phyloP scores from a whole-genome alignment of 352 stramenopile genomes.

The Phytophthora lateralis region DNA sequence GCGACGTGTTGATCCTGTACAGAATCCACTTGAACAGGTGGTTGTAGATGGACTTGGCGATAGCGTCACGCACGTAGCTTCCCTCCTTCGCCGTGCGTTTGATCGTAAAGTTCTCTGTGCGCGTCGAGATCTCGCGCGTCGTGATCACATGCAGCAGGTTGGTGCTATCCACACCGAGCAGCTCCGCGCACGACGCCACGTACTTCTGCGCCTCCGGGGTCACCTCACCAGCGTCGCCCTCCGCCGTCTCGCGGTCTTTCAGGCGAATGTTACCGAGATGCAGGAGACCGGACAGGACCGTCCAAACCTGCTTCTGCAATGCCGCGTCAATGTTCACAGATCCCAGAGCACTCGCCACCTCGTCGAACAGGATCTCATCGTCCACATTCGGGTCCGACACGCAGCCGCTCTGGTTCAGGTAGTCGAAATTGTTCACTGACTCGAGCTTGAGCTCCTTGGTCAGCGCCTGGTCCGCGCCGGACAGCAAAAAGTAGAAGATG shows the following conservation, averaged over 20 bases:
- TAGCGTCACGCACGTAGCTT: conserved; percentile 89
- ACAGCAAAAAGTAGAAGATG: conserved; percentile 92
- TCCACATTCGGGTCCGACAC: conserved; percentile 85
- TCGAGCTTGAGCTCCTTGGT: conserved; percentile 63
- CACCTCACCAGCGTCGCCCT: conserved; percentile 80
- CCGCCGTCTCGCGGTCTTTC: conserved; percentile 78
- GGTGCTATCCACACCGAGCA: conserved; percentile 79
- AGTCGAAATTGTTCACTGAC: conserved; percentile 63
- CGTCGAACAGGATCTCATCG: conserved; percentile 88
- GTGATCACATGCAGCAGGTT: conserved; percentile 79
- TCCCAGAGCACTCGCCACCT: conserved; percentile 75
- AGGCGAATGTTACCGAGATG: conserved; percentile 85
- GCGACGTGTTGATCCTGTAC: conserved; percentile 82
- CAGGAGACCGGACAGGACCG: conserved; percentile 73
- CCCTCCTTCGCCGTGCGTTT: conserved; percentile 79
- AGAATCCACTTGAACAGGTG: conserved; percentile 89
- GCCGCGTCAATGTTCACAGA: conserved; percentile 74
- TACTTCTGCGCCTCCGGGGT: conserved; percentile 55
- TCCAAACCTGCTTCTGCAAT: conserved; percentile 83
- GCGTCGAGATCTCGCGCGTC: conserved; percentile 78
- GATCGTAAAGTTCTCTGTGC: conserved; percentile 84
- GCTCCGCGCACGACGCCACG: conserved; percentile 52
- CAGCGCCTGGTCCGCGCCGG: conserved; percentile 70
- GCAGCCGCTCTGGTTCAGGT: conserved; percentile 90
- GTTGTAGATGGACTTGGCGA: conserved; percentile 94